Evolutionary conservation across 306 rosid genomes (phyloP).

Genomic region (Malus sylvestris): DNA sequence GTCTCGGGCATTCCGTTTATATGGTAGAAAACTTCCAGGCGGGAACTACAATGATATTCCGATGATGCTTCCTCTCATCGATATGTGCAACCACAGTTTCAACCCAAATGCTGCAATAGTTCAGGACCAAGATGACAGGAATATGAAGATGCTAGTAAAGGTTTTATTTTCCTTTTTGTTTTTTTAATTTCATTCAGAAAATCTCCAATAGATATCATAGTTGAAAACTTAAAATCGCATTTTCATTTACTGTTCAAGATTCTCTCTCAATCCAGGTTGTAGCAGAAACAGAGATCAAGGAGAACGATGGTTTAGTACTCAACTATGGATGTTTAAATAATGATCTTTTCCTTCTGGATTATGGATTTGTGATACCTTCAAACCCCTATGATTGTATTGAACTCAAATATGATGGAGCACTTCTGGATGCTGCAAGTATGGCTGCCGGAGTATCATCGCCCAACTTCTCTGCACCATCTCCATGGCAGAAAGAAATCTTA

Average conservation of each 20-base stretch:
- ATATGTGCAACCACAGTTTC: constrained; percentile 98
- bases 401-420: constrained; percentile 77
- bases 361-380: constrained; percentile 76
- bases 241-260: constrained; percentile 12
- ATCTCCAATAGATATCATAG: background rate
- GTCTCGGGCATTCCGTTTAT: constrained; percentile 75
- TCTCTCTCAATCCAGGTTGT: constrained; percentile 60
- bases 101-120: constrained; percentile 65
- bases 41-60: constrained; percentile 41
- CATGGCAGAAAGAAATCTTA: constrained; percentile 67
- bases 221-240: background rate
- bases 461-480: constrained; percentile 64
- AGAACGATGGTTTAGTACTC: constrained; percentile 53
- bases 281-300: constrained; percentile 61
- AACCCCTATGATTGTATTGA: constrained; percentile 79
- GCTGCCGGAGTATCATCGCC: constrained; percentile 82
- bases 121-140: constrained; percentile 59
- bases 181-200: background rate
- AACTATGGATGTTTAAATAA: constrained; percentile 77
- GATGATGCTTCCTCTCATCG: constrained; percentile 96
- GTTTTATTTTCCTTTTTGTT: constrained; percentile 18
- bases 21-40: constrained; percentile 51
- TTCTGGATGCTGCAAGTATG: constrained; percentile 85
- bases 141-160: constrained; percentile 59
- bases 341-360: constrained; percentile 79